Evolutionary conservation across 805 yeast species (phyloP), one percentile per base, ranked within the genome.

Genomic region (Helenozyma baotianmanensis): DNA sequence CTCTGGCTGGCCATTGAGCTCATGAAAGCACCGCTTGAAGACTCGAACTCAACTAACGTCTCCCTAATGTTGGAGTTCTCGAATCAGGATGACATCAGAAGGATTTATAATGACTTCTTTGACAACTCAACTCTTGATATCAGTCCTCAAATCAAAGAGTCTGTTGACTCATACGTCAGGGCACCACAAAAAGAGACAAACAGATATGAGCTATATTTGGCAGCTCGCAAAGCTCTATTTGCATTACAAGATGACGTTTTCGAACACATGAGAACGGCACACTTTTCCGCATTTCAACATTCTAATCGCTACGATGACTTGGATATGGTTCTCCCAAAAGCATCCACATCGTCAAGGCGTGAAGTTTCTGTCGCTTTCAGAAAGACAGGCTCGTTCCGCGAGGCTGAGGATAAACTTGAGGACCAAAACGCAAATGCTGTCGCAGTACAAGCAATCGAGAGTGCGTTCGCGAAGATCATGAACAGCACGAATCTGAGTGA

Each of bases 21-120:
- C 0, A 69, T 85, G 23, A 76, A 78, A 45, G 82, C 82, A 30
- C 95, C 96, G 0, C 54, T 88, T 12, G 85, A 79, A 40, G 82
- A 73, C 36, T 25, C 50, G 14, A 35, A 49, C 15, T 35, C 50
- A 4, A 33, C 54, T 30, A 56, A 45, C 23, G 51, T 71, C 38
- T 48, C 64, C 1, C 39, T 68, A 4, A 60, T 64, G 2, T 46
- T 63, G 10, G 75, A 69, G 35, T 58, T 70, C 30, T 55, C 74
- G 0, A 76, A 72, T 30, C 55, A 64, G 3, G 75, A 71, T 6
- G 88, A 81, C 35, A 68, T 82, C 8, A 51, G 58, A 6, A 65
- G 58, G 11, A 73, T 82, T 3, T 76, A 66, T 43, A 35, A 59
- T 5, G 56, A 54, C 8, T 78, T 63, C 40, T 74, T 75, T 36